Evolutionary conservation across 2,329 filamentous ascomycete genomes (phyloP).

Genomic region (Phialocephala sp.): DNA sequence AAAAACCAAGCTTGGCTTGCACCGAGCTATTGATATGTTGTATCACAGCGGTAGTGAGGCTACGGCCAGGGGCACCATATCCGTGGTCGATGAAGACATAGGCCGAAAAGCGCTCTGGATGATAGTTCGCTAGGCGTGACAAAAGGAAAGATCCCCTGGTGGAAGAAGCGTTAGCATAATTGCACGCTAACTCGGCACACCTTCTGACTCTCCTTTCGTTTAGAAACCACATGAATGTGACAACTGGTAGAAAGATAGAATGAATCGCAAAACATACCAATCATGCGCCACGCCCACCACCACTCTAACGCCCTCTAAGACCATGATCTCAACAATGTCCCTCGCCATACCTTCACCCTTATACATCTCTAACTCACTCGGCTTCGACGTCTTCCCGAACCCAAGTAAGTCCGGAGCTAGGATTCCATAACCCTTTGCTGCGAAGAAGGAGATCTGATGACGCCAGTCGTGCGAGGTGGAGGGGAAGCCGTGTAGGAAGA

Average conservation of each 20-base stretch:
- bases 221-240: too few species aligned
- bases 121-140: conserved; percentile 25
- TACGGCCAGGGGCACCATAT: conserved; percentile 19
- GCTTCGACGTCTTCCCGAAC: conserved; percentile 26
- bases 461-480: conserved; percentile 26
- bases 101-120: conserved; percentile 24
- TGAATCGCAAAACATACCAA: not conserved
- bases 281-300: conserved; percentile 29
- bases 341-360: conserved; percentile 21
- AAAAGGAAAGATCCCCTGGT: conserved; percentile 24
- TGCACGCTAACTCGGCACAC: too few species aligned
- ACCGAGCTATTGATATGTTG: not conserved
- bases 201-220: too few species aligned
- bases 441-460: conserved; percentile 25
- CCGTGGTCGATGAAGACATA: conserved; percentile 21
- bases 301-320: conserved; percentile 15
- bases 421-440: conserved; percentile 24
- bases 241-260: not conserved
- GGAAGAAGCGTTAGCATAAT: too few species aligned
- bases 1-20: not conserved
- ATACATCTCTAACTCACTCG: conserved; percentile 19
- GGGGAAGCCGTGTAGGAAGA: conserved; percentile 29
- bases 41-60: not conserved
- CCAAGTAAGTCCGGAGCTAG: conserved; percentile 26
- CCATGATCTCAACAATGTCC: conserved; percentile 22